phyloP scores from a whole-genome alignment of 2,329 filamentous ascomycete species.

The Hypoxylon sp. region DNA sequence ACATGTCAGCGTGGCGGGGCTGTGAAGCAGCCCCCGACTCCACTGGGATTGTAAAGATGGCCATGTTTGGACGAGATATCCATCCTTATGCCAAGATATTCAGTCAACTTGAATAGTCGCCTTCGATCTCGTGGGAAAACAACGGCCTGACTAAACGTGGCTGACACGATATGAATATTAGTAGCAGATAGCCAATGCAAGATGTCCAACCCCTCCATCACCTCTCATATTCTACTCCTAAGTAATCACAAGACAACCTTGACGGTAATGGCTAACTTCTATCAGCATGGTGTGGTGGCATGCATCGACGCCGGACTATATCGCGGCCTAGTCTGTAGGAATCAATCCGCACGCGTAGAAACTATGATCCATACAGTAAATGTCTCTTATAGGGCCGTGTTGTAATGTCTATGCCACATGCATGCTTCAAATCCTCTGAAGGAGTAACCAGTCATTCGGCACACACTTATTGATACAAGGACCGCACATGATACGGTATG shows the following conservation, averaged over 20 bases:
- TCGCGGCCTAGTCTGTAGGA: slow-evolving; percentile 39
- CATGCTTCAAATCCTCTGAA: slow-evolving; percentile 37
- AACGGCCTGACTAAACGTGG: slow-evolving; percentile 29
- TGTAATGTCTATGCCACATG: slow-evolving; percentile 37
- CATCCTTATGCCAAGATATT: slow-evolving; percentile 42
- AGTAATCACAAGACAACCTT: slow-evolving; percentile 33
- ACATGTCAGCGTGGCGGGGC: slow-evolving; percentile 49
- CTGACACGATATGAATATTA: slow-evolving; percentile 20
- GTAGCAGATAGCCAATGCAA: slow-evolving; percentile 15
- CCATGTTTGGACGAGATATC: slow-evolving; percentile 35
- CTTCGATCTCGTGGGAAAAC: slow-evolving; percentile 28
- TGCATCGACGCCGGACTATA: slow-evolving; percentile 39
- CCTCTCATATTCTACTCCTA: slow-evolving; percentile 4
- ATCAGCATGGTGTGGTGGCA: slow-evolving; percentile 44
- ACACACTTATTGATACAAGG: slow-evolving; percentile 27
- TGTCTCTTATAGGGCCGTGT: slow-evolving; percentile 15
- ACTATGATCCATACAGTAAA: slow-evolving; percentile 20
- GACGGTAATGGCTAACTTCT: slow-evolving; percentile 30
- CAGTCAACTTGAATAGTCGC: slow-evolving; percentile 26
- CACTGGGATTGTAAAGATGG: slow-evolving; percentile 39
- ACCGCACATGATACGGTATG: slow-evolving; percentile 35
- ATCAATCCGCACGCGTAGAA: slow-evolving; percentile 33
- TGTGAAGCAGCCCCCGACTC: slow-evolving; percentile 41
- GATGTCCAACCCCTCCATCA: slow-evolving; percentile 21
- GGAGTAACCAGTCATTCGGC: slow-evolving; percentile 33